Percentiles rank a stretch among this genome's conserved stretches.
These are phyloP conservation scores for Lachnellula arida DNA, from an alignment of 2,329 filamentous ascomycete genomes.

Conservation along the genomic window DNA sequence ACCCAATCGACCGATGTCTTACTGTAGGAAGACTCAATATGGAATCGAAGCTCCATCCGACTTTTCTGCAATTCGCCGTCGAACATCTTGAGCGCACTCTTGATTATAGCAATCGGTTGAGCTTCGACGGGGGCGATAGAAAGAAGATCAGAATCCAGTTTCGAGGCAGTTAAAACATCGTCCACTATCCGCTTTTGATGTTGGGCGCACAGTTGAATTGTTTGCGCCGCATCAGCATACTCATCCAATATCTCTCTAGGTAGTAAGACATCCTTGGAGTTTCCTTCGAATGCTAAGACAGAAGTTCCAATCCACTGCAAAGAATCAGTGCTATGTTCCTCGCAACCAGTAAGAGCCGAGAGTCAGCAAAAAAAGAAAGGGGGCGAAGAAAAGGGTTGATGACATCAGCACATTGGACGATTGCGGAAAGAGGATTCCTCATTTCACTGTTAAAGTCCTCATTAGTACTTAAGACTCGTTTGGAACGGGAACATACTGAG, in stretches of 20 bases:
- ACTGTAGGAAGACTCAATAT: conserved; percentile 61
- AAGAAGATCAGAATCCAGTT: conserved; percentile 66
- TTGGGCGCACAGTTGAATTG: conserved; percentile 71
- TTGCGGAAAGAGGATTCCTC: conserved; percentile 68
- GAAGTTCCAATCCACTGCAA: conserved; percentile 51
- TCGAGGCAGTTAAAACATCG: conserved; percentile 60
- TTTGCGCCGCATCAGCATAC: conserved; percentile 67
- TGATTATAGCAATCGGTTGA: conserved; percentile 61
- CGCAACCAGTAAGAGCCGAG: too few species aligned
- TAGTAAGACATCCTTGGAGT: conserved; percentile 25
- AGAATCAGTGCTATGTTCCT: too few species aligned
- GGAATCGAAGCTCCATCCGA: conserved; percentile 64
- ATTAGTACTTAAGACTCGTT: neutral
- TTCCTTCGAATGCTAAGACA: conserved; percentile 34
- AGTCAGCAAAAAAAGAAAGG: too few species aligned
- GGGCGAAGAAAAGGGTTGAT: too few species aligned
- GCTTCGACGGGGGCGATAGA: conserved; percentile 65
- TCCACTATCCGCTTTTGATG: conserved; percentile 71
- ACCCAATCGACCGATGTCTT: conserved; percentile 63
- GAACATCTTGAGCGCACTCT: conserved; percentile 69
- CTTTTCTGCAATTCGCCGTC: conserved; percentile 67
- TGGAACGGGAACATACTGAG: conserved; percentile 14
- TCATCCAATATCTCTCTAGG: conserved; percentile 46
- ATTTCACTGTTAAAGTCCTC: conserved; percentile 43
- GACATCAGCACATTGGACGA: conserved; percentile 64